Evolutionary conservation across 2,329 filamentous ascomycete genomes (phyloP).

Genomic region (Emmonsia crescens): DNA sequence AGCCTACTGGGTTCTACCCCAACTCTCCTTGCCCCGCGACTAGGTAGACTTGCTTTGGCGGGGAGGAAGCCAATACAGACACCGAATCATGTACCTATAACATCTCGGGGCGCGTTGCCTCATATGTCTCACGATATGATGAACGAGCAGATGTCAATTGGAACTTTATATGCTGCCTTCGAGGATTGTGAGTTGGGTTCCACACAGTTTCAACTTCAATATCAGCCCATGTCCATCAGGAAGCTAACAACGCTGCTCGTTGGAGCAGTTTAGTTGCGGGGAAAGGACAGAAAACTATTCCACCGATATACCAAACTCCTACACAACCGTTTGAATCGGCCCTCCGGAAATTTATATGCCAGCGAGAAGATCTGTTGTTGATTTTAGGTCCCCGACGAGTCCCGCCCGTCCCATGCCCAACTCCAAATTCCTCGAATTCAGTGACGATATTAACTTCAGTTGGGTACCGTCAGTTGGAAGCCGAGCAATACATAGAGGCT

Average conservation of each 20-base stretch:
- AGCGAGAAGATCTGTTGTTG: constrained; percentile 54
- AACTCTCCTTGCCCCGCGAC: constrained; percentile 43
- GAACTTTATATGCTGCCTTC: constrained; percentile 66
- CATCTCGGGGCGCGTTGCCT: constrained; percentile 74
- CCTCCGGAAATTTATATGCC: constrained; percentile 65
- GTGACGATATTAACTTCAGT: constrained; percentile 77
- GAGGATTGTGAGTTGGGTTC: constrained; percentile 71
- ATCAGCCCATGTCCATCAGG: constrained; percentile 10
- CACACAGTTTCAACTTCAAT: neutral
- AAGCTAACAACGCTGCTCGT: constrained; percentile 23
- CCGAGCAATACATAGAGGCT: constrained; percentile 57
- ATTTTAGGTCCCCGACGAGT: constrained; percentile 68
- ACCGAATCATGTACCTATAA: constrained; percentile 68
- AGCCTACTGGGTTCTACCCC: constrained; percentile 24
- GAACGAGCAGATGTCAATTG: constrained; percentile 51
- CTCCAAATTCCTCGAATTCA: constrained; percentile 56
- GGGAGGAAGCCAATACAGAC: constrained; percentile 61
- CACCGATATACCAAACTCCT: constrained; percentile 43
- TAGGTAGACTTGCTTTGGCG: constrained; percentile 56
- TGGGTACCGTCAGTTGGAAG: constrained; percentile 63
- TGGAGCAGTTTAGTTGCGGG: constrained; percentile 49
- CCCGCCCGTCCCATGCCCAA: constrained; percentile 60
- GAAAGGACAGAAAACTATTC: constrained; percentile 39
- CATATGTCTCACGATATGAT: constrained; percentile 84
- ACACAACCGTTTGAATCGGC: constrained; percentile 40